These are phyloP conservation scores for Trametes sanguinea DNA, from an alignment of 768 basidiomycete species.

Conservation along the genomic window DNA sequence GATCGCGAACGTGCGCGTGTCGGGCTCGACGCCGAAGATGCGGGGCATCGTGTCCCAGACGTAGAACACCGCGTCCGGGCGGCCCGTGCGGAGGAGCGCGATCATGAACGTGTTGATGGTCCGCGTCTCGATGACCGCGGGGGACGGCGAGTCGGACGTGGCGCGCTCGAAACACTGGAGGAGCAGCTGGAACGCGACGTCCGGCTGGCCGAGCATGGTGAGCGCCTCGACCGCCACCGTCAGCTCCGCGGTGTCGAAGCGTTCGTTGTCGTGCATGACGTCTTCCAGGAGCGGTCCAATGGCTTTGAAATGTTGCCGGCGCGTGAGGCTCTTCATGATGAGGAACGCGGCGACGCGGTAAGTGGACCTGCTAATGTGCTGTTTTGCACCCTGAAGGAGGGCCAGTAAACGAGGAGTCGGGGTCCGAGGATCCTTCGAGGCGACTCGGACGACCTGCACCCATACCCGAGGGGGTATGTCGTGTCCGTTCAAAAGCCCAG, in stretches of 20 bases:
- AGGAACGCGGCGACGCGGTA: slow-evolving; percentile 54
- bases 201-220: slow-evolving; percentile 44
- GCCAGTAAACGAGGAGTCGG: slow-evolving; percentile 37
- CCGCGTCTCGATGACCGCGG: slow-evolving; percentile 15
- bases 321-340: slow-evolving; percentile 54
- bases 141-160: not conserved
- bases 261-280: slow-evolving; percentile 18
- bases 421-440: slow-evolving; percentile 19
- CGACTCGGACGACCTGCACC: not conserved
- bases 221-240: slow-evolving; percentile 53
- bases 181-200: slow-evolving; percentile 53
- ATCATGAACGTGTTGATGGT: slow-evolving; percentile 43
- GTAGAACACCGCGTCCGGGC: slow-evolving; percentile 64
- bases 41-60: slow-evolving; percentile 68
- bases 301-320: slow-evolving; percentile 39
- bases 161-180: slow-evolving; percentile 35
- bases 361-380: slow-evolving; percentile 37
- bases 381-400: slow-evolving; percentile 38
- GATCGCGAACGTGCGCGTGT: slow-evolving; percentile 56
- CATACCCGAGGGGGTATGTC: not conserved
- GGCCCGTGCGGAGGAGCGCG: slow-evolving; percentile 49
- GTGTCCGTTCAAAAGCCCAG: not conserved
- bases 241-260: slow-evolving; percentile 50
- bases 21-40: slow-evolving; percentile 60
- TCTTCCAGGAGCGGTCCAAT: slow-evolving; percentile 40